Conservation (phyloP, 306 rosid genomes). For the Pyrus betulifolia region DNA sequence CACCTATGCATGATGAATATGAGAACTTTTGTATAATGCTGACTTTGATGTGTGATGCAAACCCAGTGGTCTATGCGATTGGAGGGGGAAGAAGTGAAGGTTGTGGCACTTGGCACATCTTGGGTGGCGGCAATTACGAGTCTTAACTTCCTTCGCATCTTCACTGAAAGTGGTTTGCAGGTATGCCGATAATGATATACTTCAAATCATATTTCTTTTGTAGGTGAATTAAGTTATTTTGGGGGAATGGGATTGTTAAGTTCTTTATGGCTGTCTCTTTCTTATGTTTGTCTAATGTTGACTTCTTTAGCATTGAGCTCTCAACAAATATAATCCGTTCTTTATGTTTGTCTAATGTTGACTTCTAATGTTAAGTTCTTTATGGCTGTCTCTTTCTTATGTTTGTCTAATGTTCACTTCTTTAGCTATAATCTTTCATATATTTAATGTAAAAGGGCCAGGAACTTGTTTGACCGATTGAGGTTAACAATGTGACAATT, state of each 20-base stretch:
- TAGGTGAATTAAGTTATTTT: not conserved
- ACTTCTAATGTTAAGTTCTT: too few species aligned
- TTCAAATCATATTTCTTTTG: not conserved
- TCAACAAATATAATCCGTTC: too few species aligned
- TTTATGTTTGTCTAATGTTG: not conserved
- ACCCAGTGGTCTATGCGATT: constrained; percentile 95
- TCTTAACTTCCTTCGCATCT: constrained; percentile 83
- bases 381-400: too few species aligned
- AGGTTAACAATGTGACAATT: not conserved
- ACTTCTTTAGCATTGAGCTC: not conserved
- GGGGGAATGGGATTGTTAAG: not conserved
- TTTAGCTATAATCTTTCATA: not conserved
- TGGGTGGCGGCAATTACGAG: constrained; percentile 95
- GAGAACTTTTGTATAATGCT: constrained; percentile 14
- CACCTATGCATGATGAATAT: not conserved
- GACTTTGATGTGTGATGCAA: constrained; percentile 21
- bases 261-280: not conserved
- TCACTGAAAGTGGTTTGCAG: constrained; percentile 90
- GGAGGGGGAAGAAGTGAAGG: constrained; percentile 93
- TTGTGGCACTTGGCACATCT: constrained; percentile 68
- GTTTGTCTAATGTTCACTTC: too few species aligned
- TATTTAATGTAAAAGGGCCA: not conserved
- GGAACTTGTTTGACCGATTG: not conserved
- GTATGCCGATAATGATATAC: constrained; percentile 25
- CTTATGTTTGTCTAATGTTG: not conserved